Base-by-base conservation (phyloP, 768 basidiomycete genomes). In the Crucibulum laeve region DNA sequence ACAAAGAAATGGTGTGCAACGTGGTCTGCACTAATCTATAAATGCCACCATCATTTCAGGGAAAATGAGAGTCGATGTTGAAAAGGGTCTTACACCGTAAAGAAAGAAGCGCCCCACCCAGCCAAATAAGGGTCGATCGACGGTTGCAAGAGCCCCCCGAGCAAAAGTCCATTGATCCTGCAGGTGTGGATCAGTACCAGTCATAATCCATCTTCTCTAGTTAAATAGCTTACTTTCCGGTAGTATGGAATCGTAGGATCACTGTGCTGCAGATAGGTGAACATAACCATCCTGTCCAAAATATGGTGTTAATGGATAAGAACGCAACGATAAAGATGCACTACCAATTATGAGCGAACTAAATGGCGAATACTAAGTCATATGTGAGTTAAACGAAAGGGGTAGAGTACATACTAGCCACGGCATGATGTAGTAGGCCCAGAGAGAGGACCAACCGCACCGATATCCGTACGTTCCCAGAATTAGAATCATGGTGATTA, bases 1-100 rank as follows among this genome's bases (percentile, higher is more conserved):
- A 71, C 65, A 61, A 82, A 82, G 49, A 81, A 75, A 52, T 82
- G 79, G 53, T 82, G 80, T 2, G 76, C 75, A 39, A 82, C 65
- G 51, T 82, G 70, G 62, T 76, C 65, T 50, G 68, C 58, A 61
- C 62, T 68, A 45, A 71, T 70, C 71, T 74, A 45, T 50, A 32
- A 43, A 19, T 36, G 43, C 8, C 8, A 36, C 8, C 8, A 6
- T 8, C 10, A 36, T 6, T 10, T 30, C 17, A 22, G 19, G 22
- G n/a, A 37, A 18, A n/a, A 25, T 26, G n/a, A 28, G 23, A 17
- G 37, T 7, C 33, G 15, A 25, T n/a, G 37, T 34, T 13, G 34
- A 24, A 34, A 43, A 39, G 25, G 4, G 21, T 32, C 68, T 42
- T 42, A 73, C 76, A 49, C 79, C 76, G 53, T 79, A 75, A 14